Base-by-base conservation (phyloP, 257 asterid genomes). In the Solanum clarkiae region DNA sequence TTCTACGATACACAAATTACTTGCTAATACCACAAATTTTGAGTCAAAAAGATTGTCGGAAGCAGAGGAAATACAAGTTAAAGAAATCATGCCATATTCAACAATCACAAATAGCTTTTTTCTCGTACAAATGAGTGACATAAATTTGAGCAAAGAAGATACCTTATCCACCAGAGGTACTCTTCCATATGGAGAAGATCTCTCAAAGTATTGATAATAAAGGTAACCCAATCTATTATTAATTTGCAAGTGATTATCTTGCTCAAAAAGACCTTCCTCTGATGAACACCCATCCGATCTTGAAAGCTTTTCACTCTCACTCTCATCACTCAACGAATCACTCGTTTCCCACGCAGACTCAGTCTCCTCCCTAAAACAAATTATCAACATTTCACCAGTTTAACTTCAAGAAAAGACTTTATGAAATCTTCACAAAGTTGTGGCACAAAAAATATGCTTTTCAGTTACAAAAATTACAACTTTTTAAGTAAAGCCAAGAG, bases 111-210 rank as follows among this genome's bases (percentile, higher is more conserved):
- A 49, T 22, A 49, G 9, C 3, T 75, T 32, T 14, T 65, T 6
- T 16, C 8, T 51, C 13, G 79, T 59, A 17, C 42, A 62, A 56
- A 45, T 62, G 56, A 82, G 13, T 26, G 63, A 18, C 80, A 24
- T 18, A 62, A 17, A 49, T 32, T n/a, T 4, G 66, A 36, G 26
- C 55, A 59, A 47, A 77, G 7, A 29, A 26, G 13, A 12, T 83
- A 91, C 93, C 93, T 88, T 91, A 85, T 91, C 93, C 92, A 86
- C 70, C 47, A 91, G 90, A 89, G 93, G 93, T 80, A 88, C 90
- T 75, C 93, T 91, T 80, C 89, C 91, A 80, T 91, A 91, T 56
- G 93, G 93, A 20, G 93, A 82, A 32, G 91, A 90, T 75, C 89
- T 88, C 85, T 91, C 93, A 56, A 89, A 89, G 80, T 88, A 89